phyloP scores from a whole-genome alignment of 139 green algal genomes.

The Desmodesmus armatus region DNA sequence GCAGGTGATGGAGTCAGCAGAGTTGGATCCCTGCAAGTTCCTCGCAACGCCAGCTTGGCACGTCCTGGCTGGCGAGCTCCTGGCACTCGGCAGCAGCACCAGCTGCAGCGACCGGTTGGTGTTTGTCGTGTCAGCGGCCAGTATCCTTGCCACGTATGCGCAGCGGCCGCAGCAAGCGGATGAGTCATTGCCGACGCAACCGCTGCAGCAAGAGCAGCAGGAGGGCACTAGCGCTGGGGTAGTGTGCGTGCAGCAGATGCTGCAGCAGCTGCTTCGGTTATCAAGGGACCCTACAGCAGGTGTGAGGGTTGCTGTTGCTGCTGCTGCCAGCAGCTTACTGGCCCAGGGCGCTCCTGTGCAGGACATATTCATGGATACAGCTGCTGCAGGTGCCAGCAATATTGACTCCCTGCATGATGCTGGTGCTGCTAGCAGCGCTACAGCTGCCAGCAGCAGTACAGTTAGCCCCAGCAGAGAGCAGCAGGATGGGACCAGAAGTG shows the following conservation, averaged over 20 bases:
- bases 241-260: conserved; percentile 21
- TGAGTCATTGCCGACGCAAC: background rate
- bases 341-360: background rate
- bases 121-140: conserved; percentile 20
- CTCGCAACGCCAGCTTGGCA: conserved; percentile 13
- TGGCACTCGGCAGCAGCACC: background rate
- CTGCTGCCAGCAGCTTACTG: background rate
- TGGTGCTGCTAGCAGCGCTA: background rate
- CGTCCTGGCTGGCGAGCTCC: background rate
- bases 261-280: background rate
- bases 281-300: conserved; percentile 3
- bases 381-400: background rate
- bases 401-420: background rate
- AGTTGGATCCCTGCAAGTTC: conserved; percentile 22
- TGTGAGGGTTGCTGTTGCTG: conserved; percentile 10
- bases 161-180: background rate
- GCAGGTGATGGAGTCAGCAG: background rate
- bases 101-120: conserved; percentile 17
- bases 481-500: background rate
- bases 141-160: background rate
- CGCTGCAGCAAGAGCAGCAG: conserved; percentile 1
- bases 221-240: background rate
- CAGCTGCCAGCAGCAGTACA: background rate
- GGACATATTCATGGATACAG: background rate
- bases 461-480: background rate